These are phyloP conservation scores for Laburnicola sp. DNA, from an alignment of 2,329 filamentous ascomycete species.

Conservation along the genomic window DNA sequence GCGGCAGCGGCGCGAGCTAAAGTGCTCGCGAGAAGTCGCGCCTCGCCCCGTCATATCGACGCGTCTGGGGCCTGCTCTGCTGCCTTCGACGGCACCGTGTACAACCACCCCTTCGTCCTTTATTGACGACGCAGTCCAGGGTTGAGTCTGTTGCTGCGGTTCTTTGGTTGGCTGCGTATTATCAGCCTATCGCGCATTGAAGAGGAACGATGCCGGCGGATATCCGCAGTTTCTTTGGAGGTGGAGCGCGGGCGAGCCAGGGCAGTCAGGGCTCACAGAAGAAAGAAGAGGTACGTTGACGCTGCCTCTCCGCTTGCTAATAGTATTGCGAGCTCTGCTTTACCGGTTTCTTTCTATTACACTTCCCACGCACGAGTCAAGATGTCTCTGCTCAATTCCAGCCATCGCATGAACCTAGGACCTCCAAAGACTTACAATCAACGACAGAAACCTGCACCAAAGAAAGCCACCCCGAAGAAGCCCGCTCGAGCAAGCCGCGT, in stretches of 20 bases:
- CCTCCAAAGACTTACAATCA: constrained; percentile 13
- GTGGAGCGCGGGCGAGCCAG: constrained; percentile 67
- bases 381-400: background rate
- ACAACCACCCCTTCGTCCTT: constrained; percentile 2
- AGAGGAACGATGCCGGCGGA: constrained; percentile 72
- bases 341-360: no score
- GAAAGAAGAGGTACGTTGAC: constrained; percentile 37
- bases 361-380: constrained; percentile 4
- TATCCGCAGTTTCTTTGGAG: constrained; percentile 88
- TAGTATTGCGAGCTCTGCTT: no score
- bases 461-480: constrained; percentile 48
- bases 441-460: constrained; percentile 32
- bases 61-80: constrained; percentile 17
- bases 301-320: no score
- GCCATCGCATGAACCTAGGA: background rate
- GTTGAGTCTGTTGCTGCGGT: background rate
- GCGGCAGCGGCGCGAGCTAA: constrained; percentile 21
- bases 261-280: constrained; percentile 36
- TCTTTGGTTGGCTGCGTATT: background rate
- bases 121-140: background rate
- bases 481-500: constrained; percentile 44
- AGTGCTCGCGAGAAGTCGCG: constrained; percentile 26
- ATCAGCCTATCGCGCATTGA: background rate
- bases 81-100: constrained; percentile 1
- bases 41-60: constrained; percentile 20